Percentiles rank a stretch among this genome's conserved stretches.
Evolutionary conservation across 805 yeast species (phyloP).

Genomic region (Lipomyces starkeyi): DNA sequence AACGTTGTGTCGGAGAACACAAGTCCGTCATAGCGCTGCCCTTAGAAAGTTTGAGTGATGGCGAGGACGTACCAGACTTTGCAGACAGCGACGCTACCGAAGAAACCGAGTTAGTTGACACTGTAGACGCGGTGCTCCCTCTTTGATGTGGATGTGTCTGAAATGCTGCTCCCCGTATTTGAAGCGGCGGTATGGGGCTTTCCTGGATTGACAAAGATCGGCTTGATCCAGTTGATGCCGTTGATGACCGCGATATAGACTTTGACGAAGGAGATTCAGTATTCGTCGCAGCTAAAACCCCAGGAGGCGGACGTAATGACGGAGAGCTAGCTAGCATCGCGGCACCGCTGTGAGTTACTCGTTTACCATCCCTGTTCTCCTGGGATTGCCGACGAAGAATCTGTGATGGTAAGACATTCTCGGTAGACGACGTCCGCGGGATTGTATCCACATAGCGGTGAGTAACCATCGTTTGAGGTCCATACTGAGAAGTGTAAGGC

Average conservation of each 20-base stretch:
- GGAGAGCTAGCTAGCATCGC: slow-evolving; percentile 8
- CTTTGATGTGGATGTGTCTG: background rate
- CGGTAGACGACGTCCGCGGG: slow-evolving; percentile 8
- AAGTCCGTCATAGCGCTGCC: background rate
- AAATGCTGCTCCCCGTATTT: background rate
- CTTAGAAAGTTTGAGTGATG: background rate
- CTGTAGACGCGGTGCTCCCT: slow-evolving; percentile 7
- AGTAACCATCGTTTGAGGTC: background rate
- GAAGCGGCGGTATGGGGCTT: background rate
- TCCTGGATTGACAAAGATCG: background rate
- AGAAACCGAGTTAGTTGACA: slow-evolving; percentile 11
- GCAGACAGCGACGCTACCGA: background rate
- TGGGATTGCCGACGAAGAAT: slow-evolving; percentile 13
- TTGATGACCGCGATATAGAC: background rate
- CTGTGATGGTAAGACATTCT: slow-evolving; percentile 1
- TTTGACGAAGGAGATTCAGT: background rate
- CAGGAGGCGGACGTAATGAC: slow-evolving; percentile 21
- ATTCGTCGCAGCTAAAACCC: background rate
- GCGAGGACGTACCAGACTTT: background rate
- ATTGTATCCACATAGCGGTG: background rate
- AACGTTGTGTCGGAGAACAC: background rate
- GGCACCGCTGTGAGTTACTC: background rate
- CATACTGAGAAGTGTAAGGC: background rate
- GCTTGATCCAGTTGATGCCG: slow-evolving; percentile 1
- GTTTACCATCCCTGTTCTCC: slow-evolving; percentile 1